Evolutionary conservation across 2,329 filamentous ascomycete species (phyloP).

Genomic region (Didymella exigua): DNA sequence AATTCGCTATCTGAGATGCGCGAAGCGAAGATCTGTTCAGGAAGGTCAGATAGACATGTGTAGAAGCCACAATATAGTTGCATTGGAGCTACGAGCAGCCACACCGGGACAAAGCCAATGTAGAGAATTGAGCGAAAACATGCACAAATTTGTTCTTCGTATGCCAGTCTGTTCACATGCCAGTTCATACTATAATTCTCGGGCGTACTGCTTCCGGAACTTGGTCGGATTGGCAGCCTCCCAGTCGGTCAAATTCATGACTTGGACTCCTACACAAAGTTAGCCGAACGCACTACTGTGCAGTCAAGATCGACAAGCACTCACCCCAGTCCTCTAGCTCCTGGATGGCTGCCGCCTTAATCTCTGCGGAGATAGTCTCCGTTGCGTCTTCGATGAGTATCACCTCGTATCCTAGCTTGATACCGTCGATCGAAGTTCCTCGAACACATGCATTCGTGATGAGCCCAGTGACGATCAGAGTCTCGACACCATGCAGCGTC

Average conservation of each 20-base stretch:
- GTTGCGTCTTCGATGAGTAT: constrained; percentile 33
- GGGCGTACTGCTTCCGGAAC: constrained; percentile 6
- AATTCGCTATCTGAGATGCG: constrained; percentile 7
- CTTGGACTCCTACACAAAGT: constrained; percentile 20
- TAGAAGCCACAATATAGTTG: constrained; percentile 14
- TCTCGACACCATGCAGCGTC: constrained; percentile 24
- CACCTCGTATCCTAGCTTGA: constrained; percentile 31
- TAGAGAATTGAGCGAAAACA: background rate
- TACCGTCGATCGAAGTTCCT: constrained; percentile 30
- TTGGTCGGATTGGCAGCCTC: constrained; percentile 19
- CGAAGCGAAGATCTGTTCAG: constrained; percentile 24
- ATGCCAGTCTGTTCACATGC: background rate
- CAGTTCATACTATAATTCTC: constrained; percentile 7
- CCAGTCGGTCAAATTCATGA: constrained; percentile 29
- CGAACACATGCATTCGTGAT: constrained; percentile 30
- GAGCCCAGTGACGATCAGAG: constrained; percentile 26
- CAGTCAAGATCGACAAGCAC: background rate
- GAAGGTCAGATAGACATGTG: constrained; percentile 25
- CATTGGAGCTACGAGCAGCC: background rate
- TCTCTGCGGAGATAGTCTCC: constrained; percentile 22
- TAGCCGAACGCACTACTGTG: background rate
- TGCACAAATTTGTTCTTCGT: background rate
- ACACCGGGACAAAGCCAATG: background rate
- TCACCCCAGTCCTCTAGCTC: constrained; percentile 29
- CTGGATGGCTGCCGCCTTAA: constrained; percentile 22